phyloP scores from a whole-genome alignment of 169 alveolate species.

The Plasmodium adleri region DNA sequence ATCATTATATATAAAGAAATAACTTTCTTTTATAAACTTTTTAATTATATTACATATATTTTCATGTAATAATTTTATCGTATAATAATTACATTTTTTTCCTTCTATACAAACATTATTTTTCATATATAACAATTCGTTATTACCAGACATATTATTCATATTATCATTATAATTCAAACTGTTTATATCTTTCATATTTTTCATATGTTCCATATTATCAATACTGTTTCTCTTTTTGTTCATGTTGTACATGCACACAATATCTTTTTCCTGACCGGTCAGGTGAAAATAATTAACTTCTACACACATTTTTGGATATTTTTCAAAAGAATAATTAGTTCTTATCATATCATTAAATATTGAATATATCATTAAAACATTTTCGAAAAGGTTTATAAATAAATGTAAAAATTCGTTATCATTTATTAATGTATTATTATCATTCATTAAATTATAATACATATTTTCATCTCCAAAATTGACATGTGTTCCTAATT shows the following conservation, averaged over 20 bases:
- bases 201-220: background rate
- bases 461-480: background rate
- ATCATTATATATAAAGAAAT: slow-evolving; percentile 22
- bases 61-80: slow-evolving; percentile 29
- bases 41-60: slow-evolving; percentile 41
- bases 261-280: slow-evolving; percentile 12
- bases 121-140: background rate
- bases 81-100: background rate
- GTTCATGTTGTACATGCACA: background rate
- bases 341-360: slow-evolving; percentile 12
- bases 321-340: slow-evolving; percentile 5
- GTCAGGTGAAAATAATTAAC: slow-evolving; percentile 47
- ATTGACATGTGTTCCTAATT: background rate
- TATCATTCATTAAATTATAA: background rate
- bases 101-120: background rate
- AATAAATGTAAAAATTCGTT: slow-evolving; percentile 17
- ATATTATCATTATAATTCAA: too few species aligned
- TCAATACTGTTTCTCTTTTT: background rate
- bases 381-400: slow-evolving; percentile 11
- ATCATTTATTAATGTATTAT: slow-evolving; percentile 12
- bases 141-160: background rate
- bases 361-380: slow-evolving; percentile 3
- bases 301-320: slow-evolving; percentile 22
- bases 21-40: slow-evolving; percentile 35
- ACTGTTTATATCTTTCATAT: too few species aligned